phyloP scores from a whole-genome alignment of 176 grass and related monocot species.

The Dactylis glomerata region DNA sequence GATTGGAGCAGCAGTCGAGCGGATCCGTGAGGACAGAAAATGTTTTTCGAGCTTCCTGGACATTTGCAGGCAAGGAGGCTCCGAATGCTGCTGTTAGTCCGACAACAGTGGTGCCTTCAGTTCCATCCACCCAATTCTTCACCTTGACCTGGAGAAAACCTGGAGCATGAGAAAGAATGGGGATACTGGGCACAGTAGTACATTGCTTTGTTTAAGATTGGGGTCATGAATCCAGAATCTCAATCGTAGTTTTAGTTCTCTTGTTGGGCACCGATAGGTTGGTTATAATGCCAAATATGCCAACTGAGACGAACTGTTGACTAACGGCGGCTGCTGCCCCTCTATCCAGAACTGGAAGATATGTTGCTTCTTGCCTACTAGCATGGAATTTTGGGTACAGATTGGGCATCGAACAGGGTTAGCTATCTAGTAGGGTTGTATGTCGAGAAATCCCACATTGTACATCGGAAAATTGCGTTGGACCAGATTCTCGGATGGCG shows the following conservation, averaged over 20 bases:
- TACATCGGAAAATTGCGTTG: background rate
- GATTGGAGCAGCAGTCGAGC: slow-evolving; percentile 73
- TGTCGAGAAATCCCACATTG: background rate
- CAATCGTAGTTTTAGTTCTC: background rate
- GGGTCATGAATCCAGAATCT: background rate
- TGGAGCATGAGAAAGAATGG: slow-evolving; percentile 17
- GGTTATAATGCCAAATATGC: background rate
- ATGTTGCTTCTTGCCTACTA: background rate
- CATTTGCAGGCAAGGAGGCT: slow-evolving; percentile 41
- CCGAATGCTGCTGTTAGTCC: slow-evolving; percentile 91
- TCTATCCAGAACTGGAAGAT: background rate
- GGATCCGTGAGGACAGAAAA: slow-evolving; percentile 67
- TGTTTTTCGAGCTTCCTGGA: slow-evolving; percentile 51
- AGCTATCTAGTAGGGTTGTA: background rate
- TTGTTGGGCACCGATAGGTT: background rate
- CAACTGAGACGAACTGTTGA: background rate
- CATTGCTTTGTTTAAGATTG: background rate
- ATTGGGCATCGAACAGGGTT: background rate
- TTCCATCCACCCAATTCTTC: slow-evolving; percentile 82
- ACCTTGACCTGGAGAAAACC: slow-evolving; percentile 79
- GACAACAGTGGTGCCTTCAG: slow-evolving; percentile 50
- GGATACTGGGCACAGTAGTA: too few species aligned
- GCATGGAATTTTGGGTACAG: background rate
- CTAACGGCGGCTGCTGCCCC: too few species aligned
- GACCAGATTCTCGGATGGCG: background rate